These are phyloP conservation scores for Pseudonitzschia multiseries DNA, from an alignment of 108 stramenopile genomes.

Conservation along the genomic window DNA sequence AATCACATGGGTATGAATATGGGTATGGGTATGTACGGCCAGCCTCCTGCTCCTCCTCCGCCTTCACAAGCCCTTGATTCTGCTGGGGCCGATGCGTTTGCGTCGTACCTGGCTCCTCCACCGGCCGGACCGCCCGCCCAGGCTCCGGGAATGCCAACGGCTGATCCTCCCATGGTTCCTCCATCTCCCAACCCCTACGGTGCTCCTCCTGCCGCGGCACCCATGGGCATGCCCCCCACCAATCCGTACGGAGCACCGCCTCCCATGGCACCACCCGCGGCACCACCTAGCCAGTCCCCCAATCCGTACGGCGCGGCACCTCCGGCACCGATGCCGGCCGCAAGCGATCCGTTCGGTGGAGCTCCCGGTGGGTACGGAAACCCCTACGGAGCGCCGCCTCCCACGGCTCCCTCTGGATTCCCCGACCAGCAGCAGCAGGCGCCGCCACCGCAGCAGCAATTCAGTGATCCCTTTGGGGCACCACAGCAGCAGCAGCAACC, in stretches of 20 bases:
- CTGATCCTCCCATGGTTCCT: neutral
- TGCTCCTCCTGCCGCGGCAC: slow-evolving; percentile 30
- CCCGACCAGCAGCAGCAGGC: slow-evolving; percentile 16
- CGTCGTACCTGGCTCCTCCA: slow-evolving; percentile 24
- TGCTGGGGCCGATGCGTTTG: slow-evolving; percentile 27
- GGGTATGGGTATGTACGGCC: slow-evolving; percentile 5
- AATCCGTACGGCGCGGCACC: slow-evolving; percentile 37
- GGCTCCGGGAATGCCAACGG: slow-evolving; percentile 1
- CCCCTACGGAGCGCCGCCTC: slow-evolving; percentile 29
- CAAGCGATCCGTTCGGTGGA: slow-evolving; percentile 26
- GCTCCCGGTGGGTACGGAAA: slow-evolving; percentile 12
- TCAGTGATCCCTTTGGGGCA: slow-evolving; percentile 19
- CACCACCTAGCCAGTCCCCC: slow-evolving; percentile 22
- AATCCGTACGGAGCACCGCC: slow-evolving; percentile 32
- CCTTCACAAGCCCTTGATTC: slow-evolving; percentile 13
- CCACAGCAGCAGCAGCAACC: slow-evolving; percentile 9
- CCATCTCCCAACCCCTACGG: slow-evolving; percentile 32
- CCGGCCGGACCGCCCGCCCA: slow-evolving; percentile 20
- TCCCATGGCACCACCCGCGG: slow-evolving; percentile 14
- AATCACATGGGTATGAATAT: neutral
- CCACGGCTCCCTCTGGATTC: slow-evolving; percentile 1
- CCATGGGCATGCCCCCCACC: slow-evolving; percentile 14
- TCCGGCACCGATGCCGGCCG: slow-evolving; percentile 18
- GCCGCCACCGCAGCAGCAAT: neutral
- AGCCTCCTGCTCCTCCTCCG: slow-evolving; percentile 21